phyloP scores from a whole-genome alignment of 1,139 yeast species.

The Pichia sp. region DNA sequence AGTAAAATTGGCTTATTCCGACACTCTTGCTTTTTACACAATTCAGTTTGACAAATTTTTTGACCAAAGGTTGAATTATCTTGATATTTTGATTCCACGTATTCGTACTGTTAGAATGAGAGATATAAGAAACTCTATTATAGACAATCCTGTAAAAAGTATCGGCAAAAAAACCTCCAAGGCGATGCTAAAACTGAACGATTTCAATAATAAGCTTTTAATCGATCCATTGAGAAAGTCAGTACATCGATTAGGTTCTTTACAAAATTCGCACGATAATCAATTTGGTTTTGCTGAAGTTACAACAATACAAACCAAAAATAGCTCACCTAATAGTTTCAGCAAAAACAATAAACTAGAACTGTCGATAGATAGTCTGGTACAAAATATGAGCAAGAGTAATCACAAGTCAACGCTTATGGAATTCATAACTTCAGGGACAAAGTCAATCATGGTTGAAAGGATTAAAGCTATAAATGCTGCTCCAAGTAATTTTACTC shows the following conservation, averaged over 20 bases:
- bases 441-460: slow-evolving; percentile 17
- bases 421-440: no score
- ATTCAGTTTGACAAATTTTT: slow-evolving; percentile 24
- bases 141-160: slow-evolving; percentile 10
- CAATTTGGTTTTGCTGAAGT: no score
- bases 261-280: no score
- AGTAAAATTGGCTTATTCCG: slow-evolving; percentile 21
- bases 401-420: no score
- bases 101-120: slow-evolving; percentile 35
- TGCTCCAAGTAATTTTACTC: slow-evolving; percentile 15
- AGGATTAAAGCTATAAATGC: slow-evolving; percentile 13
- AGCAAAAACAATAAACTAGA: no score
- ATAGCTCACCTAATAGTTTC: background rate
- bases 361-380: no score
- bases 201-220: slow-evolving; percentile 31
- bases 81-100: slow-evolving; percentile 35
- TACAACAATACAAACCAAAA: background rate
- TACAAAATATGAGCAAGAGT: no score
- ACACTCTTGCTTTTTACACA: slow-evolving; percentile 18
- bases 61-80: slow-evolving; percentile 31
- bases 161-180: slow-evolving; percentile 28
- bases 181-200: slow-evolving; percentile 28
- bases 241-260: slow-evolving; percentile 34
- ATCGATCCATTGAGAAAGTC: slow-evolving; percentile 40
- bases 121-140: slow-evolving; percentile 37